phyloP scores from a whole-genome alignment of 2,329 filamentous ascomycete species.

The Plectosphaerella plurivora region DNA sequence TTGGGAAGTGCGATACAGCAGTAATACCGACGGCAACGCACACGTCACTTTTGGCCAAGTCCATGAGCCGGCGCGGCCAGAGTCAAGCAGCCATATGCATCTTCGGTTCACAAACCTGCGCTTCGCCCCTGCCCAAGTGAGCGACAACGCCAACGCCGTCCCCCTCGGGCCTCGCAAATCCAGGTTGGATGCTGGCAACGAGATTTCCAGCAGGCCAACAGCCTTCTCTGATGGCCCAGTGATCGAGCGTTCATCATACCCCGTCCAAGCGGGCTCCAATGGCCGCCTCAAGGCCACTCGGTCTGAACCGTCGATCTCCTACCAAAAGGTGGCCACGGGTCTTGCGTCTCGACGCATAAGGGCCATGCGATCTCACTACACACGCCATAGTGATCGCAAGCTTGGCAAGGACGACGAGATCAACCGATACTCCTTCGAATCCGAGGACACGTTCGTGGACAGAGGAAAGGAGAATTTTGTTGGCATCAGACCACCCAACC shows the following conservation, averaged over 20 bases:
- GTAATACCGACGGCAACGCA: slow-evolving; percentile 48
- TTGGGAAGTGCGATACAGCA: slow-evolving; percentile 72
- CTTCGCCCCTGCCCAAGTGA: too few species aligned
- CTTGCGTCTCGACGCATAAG: slow-evolving; percentile 63
- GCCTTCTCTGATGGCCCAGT: too few species aligned
- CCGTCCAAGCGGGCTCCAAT: slow-evolving; percentile 11
- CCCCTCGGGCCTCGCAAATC: slow-evolving; percentile 28
- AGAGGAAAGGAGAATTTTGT: slow-evolving; percentile 66
- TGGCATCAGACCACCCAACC: slow-evolving; percentile 56
- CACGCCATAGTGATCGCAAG: slow-evolving; percentile 31
- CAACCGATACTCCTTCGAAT: slow-evolving; percentile 71
- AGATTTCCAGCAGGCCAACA: too few species aligned
- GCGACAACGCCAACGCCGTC: slow-evolving; percentile 23
- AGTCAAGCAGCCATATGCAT: too few species aligned
- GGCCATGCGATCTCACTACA: slow-evolving; percentile 44
- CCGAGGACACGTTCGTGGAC: slow-evolving; percentile 63
- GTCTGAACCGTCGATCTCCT: slow-evolving; percentile 36
- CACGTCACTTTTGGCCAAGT: slow-evolving; percentile 44
- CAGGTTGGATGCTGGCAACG: not conserved
- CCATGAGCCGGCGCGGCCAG: slow-evolving; percentile 1
- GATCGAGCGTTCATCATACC: too few species aligned
- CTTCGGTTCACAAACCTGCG: too few species aligned
- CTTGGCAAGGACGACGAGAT: slow-evolving; percentile 44
- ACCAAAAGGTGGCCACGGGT: slow-evolving; percentile 57
- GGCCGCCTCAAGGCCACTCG: slow-evolving; percentile 29